Evolutionary conservation across 257 asterid genomes (phyloP), one percentile per base, ranked within the genome.

Genomic region (Solanum medicagineum): DNA sequence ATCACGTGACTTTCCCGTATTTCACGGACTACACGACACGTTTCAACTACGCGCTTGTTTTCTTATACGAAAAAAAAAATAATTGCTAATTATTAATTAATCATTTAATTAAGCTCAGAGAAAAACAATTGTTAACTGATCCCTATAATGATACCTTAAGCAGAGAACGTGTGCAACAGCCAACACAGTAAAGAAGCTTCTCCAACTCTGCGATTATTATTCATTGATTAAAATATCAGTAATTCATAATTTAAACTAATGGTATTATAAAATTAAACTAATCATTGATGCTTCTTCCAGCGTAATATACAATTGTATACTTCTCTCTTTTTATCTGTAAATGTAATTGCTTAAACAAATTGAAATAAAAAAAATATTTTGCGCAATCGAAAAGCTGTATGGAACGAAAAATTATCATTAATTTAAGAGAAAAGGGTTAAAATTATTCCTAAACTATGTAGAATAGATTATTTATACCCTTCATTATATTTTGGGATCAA

Each of bases 1-100:
- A 89, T 91, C 98, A 95, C 98, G 97, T 95, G 98, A 89, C 89
- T 86, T 84, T 90, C 83, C 93, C 91, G 87, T 51, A 10, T 89
- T 90, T 86, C 87, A 88, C 93, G 94, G 91, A 3, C 1, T 26
- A 9, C 1, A 20, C 0, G 90, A 88, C 94, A 93, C 93, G 93
- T 92, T 91, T 86, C 83, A 6, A 19, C 8, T 9, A 19, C 20
- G 14, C 19, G 60, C 47, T 8, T 19, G 42, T 44, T 85, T 66
- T 79, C 71, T 59, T 57, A 16, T 79, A 15, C 0, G 16, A 12
- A 85, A 45, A 19, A n/a, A 83, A 83, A 75, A 83, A 12, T 7
- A 74, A 14, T 36, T 36, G 4, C 40, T 20, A 59, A 59, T 59
- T 20, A 74, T 13, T 75, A 75, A 51, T 44, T 44, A 77, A 77